Conservation (phyloP, 306 rosid genomes). For the Rubus parviflorus region DNA sequence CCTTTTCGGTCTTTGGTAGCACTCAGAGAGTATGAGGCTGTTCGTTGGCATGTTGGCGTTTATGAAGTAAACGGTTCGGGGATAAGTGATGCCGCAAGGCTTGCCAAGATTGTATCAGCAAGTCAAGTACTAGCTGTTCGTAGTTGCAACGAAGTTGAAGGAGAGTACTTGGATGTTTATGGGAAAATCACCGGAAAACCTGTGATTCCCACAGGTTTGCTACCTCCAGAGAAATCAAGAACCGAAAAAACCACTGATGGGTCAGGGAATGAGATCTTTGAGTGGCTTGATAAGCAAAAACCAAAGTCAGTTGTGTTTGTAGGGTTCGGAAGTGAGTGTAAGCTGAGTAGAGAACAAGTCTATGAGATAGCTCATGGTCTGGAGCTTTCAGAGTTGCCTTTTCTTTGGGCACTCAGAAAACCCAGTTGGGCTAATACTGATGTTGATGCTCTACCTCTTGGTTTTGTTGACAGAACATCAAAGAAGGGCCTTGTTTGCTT, state of each 20-base stretch:
- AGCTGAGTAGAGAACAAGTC: slow-evolving; percentile 32
- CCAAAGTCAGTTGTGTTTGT: slow-evolving; percentile 39
- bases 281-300: slow-evolving; percentile 43
- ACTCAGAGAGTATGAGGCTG: not conserved
- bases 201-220: slow-evolving; percentile 44
- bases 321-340: slow-evolving; percentile 48
- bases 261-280: slow-evolving; percentile 12
- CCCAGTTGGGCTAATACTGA: slow-evolving; percentile 31
- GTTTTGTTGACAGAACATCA: slow-evolving; percentile 29
- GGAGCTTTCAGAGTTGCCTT: slow-evolving; percentile 42
- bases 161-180: slow-evolving; percentile 26
- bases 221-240: slow-evolving; percentile 26
- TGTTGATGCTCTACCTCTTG: slow-evolving; percentile 28
- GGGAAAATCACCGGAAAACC: slow-evolving; percentile 20
- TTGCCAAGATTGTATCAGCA: not conserved
- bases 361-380: slow-evolving; percentile 52
- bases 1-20: not conserved
- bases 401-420: slow-evolving; percentile 47
- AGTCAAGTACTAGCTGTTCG: slow-evolving; percentile 24
- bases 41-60: not conserved
- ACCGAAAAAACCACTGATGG: not conserved
- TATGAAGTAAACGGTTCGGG: not conserved
- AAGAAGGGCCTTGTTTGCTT: slow-evolving; percentile 30
- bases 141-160: slow-evolving; percentile 33
- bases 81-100: slow-evolving; percentile 4